These are phyloP conservation scores for Beauveria sp. DNA, from an alignment of 2,329 filamentous ascomycete genomes.

Conservation along the genomic window DNA sequence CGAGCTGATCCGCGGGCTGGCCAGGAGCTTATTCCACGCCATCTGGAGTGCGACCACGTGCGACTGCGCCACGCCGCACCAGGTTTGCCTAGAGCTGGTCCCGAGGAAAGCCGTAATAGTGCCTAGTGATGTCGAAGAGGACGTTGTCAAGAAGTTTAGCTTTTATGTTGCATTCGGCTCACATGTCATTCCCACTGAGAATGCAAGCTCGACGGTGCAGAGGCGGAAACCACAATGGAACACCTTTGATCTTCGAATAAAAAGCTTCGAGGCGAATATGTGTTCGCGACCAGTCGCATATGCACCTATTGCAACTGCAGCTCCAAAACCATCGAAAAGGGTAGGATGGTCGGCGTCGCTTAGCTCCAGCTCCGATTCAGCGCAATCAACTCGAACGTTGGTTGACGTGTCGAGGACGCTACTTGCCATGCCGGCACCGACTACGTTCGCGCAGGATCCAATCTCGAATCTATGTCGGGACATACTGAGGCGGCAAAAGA, in stretches of 20 bases:
- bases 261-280: background rate
- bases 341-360: background rate
- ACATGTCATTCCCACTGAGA: background rate
- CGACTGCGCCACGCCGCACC: background rate
- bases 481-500: background rate
- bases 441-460: background rate
- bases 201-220: background rate
- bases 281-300: no score
- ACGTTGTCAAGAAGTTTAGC: background rate
- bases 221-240: background rate
- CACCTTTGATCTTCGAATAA: background rate
- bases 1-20: background rate
- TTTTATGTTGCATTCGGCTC: background rate
- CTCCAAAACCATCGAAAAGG: background rate
- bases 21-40: background rate
- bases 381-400: background rate
- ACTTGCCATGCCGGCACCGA: background rate
- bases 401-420: background rate
- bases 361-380: background rate
- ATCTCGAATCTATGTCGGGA: background rate
- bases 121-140: background rate
- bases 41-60: background rate
- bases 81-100: background rate
- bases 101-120: background rate
- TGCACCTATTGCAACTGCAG: no score